These are phyloP conservation scores for Irpex sp. DNA, from an alignment of 1,284 basidiomycete genomes.

Conservation along the genomic window DNA sequence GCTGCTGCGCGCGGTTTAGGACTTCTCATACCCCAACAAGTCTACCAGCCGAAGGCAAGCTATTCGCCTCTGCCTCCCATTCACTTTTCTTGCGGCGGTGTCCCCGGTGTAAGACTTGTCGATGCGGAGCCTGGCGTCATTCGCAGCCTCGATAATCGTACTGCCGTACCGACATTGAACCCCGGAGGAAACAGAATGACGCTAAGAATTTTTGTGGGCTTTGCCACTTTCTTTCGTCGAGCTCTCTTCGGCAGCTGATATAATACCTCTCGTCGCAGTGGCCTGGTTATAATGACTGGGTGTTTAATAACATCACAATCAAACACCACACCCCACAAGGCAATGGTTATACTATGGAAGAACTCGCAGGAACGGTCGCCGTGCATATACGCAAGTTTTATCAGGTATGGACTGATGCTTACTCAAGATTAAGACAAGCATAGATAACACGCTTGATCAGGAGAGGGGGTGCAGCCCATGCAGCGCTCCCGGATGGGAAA, in stretches of 20 bases:
- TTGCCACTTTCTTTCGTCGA: too few relatives aligned
- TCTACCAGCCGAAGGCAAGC: not conserved
- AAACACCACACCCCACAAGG: not conserved
- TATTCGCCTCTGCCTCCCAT: not conserved
- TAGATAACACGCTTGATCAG: not conserved
- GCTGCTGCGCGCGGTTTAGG: not conserved
- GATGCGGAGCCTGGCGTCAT: not conserved
- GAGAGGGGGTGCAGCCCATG: not conserved
- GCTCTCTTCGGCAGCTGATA: too few relatives aligned
- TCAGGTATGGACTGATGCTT: not conserved
- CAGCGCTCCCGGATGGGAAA: not conserved
- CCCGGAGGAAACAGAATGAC: not conserved
- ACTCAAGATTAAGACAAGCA: not conserved
- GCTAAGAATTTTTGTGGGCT: not conserved
- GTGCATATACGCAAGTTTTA: not conserved
- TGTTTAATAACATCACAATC: not conserved
- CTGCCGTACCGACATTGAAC: too few relatives aligned
- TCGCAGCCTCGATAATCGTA: not conserved
- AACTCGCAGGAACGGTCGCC: slow-evolving; percentile 4
- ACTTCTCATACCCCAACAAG: not conserved
- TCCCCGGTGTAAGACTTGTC: not conserved
- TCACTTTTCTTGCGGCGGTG: not conserved
- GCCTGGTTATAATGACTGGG: slow-evolving; percentile 3
- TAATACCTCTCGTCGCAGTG: not conserved
- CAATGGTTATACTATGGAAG: not conserved